phyloP scores from a whole-genome alignment of 352 stramenopile species.

The Phytophthora podocarpi region DNA sequence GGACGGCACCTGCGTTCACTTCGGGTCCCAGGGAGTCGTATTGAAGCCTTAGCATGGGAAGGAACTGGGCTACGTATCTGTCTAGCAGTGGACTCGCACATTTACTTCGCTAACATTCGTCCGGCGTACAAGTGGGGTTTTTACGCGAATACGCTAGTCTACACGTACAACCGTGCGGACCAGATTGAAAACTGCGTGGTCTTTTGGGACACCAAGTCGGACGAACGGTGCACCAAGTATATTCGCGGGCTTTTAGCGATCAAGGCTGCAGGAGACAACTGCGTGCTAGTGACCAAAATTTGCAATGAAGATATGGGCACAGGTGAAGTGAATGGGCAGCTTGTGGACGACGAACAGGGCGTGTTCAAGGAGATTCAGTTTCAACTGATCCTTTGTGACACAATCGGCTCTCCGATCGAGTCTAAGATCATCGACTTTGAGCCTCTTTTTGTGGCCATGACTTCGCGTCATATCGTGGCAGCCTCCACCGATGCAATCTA shows the following conservation, averaged over 20 bases:
- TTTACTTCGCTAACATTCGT: constrained; percentile 96
- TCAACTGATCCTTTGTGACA: constrained; percentile 88
- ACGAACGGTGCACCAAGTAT: constrained; percentile 88
- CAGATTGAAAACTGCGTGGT: constrained; percentile 89
- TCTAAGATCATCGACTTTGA: constrained; percentile 87
- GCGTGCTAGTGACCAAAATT: constrained; percentile 85
- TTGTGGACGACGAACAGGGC: constrained; percentile 20
- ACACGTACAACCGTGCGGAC: constrained; percentile 91
- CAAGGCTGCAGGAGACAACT: constrained; percentile 87
- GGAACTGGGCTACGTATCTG: constrained; percentile 90
- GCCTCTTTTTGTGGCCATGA: constrained; percentile 89
- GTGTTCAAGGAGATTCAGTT: constrained; percentile 78
- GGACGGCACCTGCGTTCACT: constrained; percentile 87
- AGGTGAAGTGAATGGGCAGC: constrained; percentile 26
- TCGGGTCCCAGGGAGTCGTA: constrained; percentile 85
- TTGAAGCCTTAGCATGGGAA: constrained; percentile 93
- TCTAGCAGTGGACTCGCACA: constrained; percentile 93
- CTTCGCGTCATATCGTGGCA: constrained; percentile 78
- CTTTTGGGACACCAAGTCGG: constrained; percentile 92
- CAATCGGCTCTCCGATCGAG: constrained; percentile 84
- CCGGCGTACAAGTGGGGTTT: constrained; percentile 93
- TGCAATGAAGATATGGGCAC: constrained; percentile 72
- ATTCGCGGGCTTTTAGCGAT: constrained; percentile 80
- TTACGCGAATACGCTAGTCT: constrained; percentile 90
- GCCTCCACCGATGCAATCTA: constrained; percentile 89